Percentiles rank a stretch among this genome's conserved stretches.
phyloP scores from a whole-genome alignment of 768 basidiomycete genomes.

The Suillus spraguei region DNA sequence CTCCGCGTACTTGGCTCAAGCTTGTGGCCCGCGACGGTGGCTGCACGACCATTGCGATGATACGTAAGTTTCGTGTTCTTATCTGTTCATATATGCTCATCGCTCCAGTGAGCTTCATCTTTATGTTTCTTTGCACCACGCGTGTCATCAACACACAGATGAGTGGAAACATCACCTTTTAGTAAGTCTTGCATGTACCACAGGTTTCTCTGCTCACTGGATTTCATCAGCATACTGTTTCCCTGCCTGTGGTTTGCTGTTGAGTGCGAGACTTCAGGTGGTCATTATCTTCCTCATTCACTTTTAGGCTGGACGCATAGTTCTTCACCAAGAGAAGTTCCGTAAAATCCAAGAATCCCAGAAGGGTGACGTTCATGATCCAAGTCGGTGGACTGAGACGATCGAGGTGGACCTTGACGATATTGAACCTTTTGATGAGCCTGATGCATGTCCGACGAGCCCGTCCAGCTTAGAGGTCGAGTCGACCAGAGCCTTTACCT shows the following conservation, averaged over 20 bases:
- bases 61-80: constrained; percentile 14
- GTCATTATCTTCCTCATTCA: background rate
- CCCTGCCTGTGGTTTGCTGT: constrained; percentile 3
- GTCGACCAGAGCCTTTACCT: background rate
- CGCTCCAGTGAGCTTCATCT: constrained; percentile 19
- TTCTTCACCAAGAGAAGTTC: background rate
- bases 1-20: background rate
- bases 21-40: constrained; percentile 19
- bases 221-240: background rate
- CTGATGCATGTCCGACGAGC: background rate
- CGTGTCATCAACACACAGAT: constrained; percentile 16
- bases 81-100: background rate
- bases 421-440: background rate
- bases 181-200: constrained; percentile 16
- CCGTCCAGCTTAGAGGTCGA: background rate
- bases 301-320: constrained; percentile 1
- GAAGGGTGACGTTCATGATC: background rate
- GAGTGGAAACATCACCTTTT: constrained; percentile 24
- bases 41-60: constrained; percentile 13
- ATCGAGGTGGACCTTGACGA: background rate
- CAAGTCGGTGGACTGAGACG: background rate
- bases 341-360: background rate
- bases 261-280: background rate
- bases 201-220: background rate
- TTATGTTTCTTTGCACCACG: constrained; percentile 21